Conservation (phyloP, 2,329 filamentous ascomycete genomes). For the Gaeumannomyces sp. region DNA sequence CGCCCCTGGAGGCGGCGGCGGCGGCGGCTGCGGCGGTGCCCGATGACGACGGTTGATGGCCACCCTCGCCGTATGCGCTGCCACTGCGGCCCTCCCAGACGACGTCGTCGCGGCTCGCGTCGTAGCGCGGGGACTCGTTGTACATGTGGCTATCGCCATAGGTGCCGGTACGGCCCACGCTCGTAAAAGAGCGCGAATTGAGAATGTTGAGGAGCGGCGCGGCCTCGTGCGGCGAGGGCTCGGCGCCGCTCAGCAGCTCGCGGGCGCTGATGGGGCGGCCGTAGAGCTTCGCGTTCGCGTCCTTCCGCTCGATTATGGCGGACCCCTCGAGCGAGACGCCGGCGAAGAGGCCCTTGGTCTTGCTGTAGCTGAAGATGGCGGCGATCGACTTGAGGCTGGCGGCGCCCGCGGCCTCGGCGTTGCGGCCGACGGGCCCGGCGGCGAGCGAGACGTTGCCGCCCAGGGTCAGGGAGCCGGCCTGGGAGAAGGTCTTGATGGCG, state of each 20-base stretch:
- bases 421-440: constrained; percentile 86
- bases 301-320: constrained; percentile 86
- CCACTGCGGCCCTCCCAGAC: constrained; percentile 76
- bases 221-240: constrained; percentile 74
- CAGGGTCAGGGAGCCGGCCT: constrained; percentile 83
- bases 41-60: constrained; percentile 17
- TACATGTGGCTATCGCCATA: constrained; percentile 64
- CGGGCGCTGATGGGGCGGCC: constrained; percentile 72
- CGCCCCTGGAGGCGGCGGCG: constrained; percentile 20
- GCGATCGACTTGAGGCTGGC: constrained; percentile 85
- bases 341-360: constrained; percentile 95
- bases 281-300: constrained; percentile 96
- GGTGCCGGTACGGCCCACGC: constrained; percentile 40
- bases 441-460: constrained; percentile 96
- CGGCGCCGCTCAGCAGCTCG: constrained; percentile 72
- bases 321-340: constrained; percentile 92
- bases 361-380: constrained; percentile 93
- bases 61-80: constrained; percentile 62
- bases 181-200: constrained; percentile 78
- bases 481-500: constrained; percentile 90
- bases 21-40: constrained; percentile 26
- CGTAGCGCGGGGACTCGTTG: constrained; percentile 89
- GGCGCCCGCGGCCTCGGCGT: constrained; percentile 91
- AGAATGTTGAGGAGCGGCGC: constrained; percentile 79
- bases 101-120: constrained; percentile 72